Base-by-base conservation (phyloP, 2,329 filamentous ascomycete species). In the Colletotrichum eremochloae region DNA sequence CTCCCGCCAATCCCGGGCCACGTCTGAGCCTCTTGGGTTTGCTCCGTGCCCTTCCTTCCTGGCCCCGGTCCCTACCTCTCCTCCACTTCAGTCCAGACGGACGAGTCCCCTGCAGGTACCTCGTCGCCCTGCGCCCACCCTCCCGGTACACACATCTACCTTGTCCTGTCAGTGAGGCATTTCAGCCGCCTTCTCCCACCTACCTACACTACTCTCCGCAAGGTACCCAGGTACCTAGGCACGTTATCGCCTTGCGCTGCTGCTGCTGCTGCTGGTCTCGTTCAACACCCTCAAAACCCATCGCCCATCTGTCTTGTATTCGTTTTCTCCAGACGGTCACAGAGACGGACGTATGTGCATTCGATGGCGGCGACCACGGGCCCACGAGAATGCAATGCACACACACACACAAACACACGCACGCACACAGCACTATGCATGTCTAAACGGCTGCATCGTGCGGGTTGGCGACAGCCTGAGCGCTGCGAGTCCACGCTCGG, bases 21-120 rank as follows among this genome's bases (percentile, higher is more conserved):
- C 67, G 56, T 70, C 70, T 71, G 67, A 73, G 70, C 70, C 67
- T 71, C 70, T 70, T 72, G 66, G 66, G 60, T 65, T 71, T 71
- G 57, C 68, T 67, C 67, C 48, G 68, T 57, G 68, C 68, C 63
- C 68, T 68, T 64, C 63, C 33, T 71, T 38, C 64, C 63, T 50
- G 50, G 57, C 50, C 50, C 64, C 57, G 50, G 64, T 67, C 18
- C 31, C 63, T 55, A 5, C 42, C 42, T 8, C 14, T 18, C 42
- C 62, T 42, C 61, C 67, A 66, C 67, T 52, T 55, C 53, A 72
- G 65, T 55, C 69, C 58, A 63, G 65, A 63, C 53, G 69, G 38
- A 44, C 0, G 29, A 42, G 48, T 64, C 18, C 3, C 50, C 36
- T 18, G 20, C n/a, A 63, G 14, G 66, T 68, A 56, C 20, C 55